Percentiles rank a stretch among this genome's conserved stretches.
Conservation (phyloP, 2,329 filamentous ascomycete genomes). For the Zymoseptoria brevis region DNA sequence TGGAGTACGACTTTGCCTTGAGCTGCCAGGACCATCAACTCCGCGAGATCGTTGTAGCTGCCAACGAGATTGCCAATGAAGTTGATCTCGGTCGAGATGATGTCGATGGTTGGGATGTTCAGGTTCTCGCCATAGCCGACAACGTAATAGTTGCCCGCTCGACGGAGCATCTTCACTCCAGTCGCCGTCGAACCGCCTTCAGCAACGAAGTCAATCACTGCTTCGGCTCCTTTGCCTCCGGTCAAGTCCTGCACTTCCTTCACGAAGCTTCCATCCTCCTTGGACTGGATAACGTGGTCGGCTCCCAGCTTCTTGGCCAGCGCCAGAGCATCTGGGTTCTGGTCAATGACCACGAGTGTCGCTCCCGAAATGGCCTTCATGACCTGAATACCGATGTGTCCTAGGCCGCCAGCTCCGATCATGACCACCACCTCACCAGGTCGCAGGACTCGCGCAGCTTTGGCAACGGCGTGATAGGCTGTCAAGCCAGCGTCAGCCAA, state of each 20-base stretch:
- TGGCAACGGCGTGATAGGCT: slow-evolving; percentile 20
- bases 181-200: slow-evolving; percentile 20
- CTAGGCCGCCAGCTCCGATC: slow-evolving; percentile 21
- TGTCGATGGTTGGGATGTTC: slow-evolving; percentile 19
- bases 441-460: slow-evolving; percentile 18
- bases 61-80: slow-evolving; percentile 21
- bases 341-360: slow-evolving; percentile 20
- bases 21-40: slow-evolving; percentile 20
- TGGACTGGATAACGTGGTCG: slow-evolving; percentile 16
- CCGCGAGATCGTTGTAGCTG: slow-evolving; percentile 19
- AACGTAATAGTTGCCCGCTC: slow-evolving; percentile 23
- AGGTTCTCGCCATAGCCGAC: slow-evolving; percentile 21
- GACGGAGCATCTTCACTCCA: slow-evolving; percentile 20
- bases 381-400: slow-evolving; percentile 21
- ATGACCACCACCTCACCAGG: slow-evolving; percentile 20
- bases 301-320: slow-evolving; percentile 22
- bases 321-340: slow-evolving; percentile 17
- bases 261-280: slow-evolving; percentile 17
- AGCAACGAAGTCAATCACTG: slow-evolving; percentile 21
- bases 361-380: slow-evolving; percentile 22
- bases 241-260: slow-evolving; percentile 20
- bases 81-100: slow-evolving; percentile 23
- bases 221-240: slow-evolving; percentile 19
- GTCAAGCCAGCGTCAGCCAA: slow-evolving; percentile 22
- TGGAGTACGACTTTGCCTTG: slow-evolving; percentile 22